These are phyloP conservation scores for Epichloe scottii DNA, from an alignment of 2,329 filamentous ascomycete genomes.

Conservation along the genomic window DNA sequence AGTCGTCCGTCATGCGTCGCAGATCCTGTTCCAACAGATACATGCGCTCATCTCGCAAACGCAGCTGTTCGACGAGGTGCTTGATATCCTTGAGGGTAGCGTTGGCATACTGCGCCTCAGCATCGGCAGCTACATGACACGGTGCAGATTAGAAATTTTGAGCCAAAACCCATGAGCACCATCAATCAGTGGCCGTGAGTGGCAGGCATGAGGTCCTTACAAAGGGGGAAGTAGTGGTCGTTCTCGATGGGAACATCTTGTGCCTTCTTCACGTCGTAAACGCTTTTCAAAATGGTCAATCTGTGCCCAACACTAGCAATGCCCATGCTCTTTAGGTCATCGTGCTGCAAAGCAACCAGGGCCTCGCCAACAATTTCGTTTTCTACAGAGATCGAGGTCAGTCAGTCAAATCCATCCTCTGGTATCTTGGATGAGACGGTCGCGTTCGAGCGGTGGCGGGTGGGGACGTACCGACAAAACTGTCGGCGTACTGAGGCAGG, in stretches of 20 bases:
- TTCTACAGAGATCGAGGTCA: constrained; percentile 39
- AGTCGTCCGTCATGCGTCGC: constrained; percentile 75
- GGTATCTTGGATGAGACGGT: background rate
- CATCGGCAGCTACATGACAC: constrained; percentile 61
- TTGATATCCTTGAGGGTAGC: constrained; percentile 91
- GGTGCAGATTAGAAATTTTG: constrained; percentile 9
- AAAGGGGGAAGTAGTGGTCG: constrained; percentile 86
- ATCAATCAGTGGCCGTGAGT: background rate
- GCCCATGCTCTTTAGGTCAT: constrained; percentile 91
- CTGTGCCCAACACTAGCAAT: constrained; percentile 87
- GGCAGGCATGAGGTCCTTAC: constrained; percentile 35
- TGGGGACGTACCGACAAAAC: constrained; percentile 62
- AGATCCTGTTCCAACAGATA: constrained; percentile 72
- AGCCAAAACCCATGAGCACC: background rate
- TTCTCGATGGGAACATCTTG: constrained; percentile 84
- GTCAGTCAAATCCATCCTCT: background rate
- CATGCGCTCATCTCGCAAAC: constrained; percentile 83
- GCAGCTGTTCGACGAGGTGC: constrained; percentile 78
- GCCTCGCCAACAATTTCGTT: constrained; percentile 92
- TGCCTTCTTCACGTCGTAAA: constrained; percentile 92
- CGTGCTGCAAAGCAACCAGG: constrained; percentile 75
- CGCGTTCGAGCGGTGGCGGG: background rate
- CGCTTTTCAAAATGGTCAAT: constrained; percentile 85
- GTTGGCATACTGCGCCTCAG: constrained; percentile 69
- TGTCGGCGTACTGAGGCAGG: constrained; percentile 68